Evolutionary conservation across 2,329 filamentous ascomycete species (phyloP).

Genomic region (Colletotrichum australisinense): DNA sequence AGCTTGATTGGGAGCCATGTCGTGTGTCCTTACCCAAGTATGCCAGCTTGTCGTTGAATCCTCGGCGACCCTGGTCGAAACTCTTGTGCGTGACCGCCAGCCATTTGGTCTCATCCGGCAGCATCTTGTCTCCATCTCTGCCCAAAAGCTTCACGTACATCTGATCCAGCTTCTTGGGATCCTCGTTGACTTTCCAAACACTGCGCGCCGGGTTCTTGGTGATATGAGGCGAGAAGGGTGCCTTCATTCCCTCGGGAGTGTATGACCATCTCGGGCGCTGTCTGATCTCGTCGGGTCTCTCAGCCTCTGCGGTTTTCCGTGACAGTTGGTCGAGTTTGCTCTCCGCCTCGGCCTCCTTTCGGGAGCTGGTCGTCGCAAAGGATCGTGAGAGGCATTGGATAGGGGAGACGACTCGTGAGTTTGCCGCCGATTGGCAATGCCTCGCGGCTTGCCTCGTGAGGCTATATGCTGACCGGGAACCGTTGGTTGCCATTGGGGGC

Average conservation of each 20-base stretch:
- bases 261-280: constrained; percentile 73
- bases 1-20: background rate
- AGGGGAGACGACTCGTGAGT: constrained; percentile 20
- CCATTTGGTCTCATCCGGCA: constrained; percentile 96
- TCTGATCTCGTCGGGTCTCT: constrained; percentile 21
- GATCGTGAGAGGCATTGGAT: constrained; percentile 25
- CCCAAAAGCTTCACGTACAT: constrained; percentile 85
- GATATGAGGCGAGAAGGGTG: constrained; percentile 72
- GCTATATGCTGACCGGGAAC: constrained; percentile 31
- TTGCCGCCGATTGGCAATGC: constrained; percentile 29
- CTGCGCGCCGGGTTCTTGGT: constrained; percentile 64
- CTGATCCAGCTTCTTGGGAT: constrained; percentile 78
- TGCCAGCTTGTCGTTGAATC: constrained; percentile 94
- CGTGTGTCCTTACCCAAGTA: constrained; percentile 76
- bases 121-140: constrained; percentile 74
- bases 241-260: constrained; percentile 77
- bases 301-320: constrained; percentile 18
- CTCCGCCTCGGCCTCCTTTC: background rate
- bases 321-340: constrained; percentile 29
- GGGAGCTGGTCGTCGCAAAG: constrained; percentile 28
- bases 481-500: constrained; percentile 33
- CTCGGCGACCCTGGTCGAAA: constrained; percentile 93
- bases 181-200: constrained; percentile 77
- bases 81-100: constrained; percentile 97
- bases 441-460: constrained; percentile 33